Conservation (phyloP, 208 protist genomes). For the Trypanosoma congolense region DNA sequence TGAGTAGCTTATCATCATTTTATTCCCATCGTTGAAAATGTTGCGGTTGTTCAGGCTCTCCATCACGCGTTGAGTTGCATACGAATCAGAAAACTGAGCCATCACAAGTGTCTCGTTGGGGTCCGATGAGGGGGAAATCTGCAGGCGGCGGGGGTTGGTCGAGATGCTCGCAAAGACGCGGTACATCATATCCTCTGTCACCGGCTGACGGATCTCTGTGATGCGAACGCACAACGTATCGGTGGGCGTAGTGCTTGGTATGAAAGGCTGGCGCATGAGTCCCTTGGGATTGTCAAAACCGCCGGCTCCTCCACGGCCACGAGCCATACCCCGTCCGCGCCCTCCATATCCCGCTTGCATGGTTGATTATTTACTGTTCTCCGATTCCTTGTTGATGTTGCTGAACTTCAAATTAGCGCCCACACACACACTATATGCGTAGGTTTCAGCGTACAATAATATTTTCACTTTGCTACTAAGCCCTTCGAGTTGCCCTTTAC, state of each 20-base stretch:
- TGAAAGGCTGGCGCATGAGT: conserved; percentile 12
- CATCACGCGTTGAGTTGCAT: conserved; percentile 61
- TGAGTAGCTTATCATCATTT: conserved; percentile 75
- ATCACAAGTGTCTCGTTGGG: conserved; percentile 64
- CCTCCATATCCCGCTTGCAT: conserved; percentile 29
- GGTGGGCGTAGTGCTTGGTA: conserved; percentile 25
- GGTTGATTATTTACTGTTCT: not conserved
- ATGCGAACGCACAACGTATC: conserved; percentile 78
- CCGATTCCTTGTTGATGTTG: too few relatives aligned
- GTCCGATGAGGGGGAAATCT: conserved; percentile 49
- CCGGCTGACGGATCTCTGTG: conserved; percentile 67
- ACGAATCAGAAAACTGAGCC: conserved; percentile 63
- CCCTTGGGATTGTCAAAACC: conserved; percentile 16
- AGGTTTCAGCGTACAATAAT: too few relatives aligned
- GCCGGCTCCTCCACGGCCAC: conserved; percentile 30
- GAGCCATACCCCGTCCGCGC: conserved; percentile 36
- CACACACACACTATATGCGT: too few relatives aligned
- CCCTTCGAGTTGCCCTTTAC: too few relatives aligned
- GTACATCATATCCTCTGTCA: conserved; percentile 83
- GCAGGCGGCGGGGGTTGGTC: conserved; percentile 47
- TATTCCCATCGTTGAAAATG: conserved; percentile 88
- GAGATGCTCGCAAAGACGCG: conserved; percentile 79
- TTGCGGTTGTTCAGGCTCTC: conserved; percentile 72
- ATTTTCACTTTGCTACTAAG: not conserved
- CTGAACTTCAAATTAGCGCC: too few relatives aligned